Evolutionary conservation across 768 basidiomycete genomes (phyloP), one percentile per base, ranked within the genome.

Genomic region (Mycena epipterygia): DNA sequence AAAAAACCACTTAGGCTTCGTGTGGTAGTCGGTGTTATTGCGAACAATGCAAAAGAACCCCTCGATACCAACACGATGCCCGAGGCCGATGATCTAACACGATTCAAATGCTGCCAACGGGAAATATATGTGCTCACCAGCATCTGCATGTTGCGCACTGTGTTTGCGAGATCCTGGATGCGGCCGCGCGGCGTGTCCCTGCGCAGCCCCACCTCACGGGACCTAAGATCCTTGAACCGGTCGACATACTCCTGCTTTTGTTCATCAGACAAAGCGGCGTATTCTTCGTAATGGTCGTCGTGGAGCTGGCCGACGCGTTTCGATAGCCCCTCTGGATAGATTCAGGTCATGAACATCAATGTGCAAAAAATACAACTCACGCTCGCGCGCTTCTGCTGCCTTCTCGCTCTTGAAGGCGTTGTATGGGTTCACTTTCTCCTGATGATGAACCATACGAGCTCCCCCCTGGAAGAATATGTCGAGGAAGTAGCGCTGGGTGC

Each of bases 11-110:
- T 53, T 9, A 0, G 74, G 77, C 7, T 65, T 53, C 49, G 73
- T 68, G 42, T 65, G 27, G 46, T 62, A 76, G 9, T 71, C 56
- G 4, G 71, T 35, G 8, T 63, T 68, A 33, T 67, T 72, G 5
- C 71, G 64, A 2, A 77, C 73, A n/a, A 77, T 61, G 57, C 75
- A 75, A 53, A 77, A 76, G 33, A 77, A 75, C 8, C 64, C 75
- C 44, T 77, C 71, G 11, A 75, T 58, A 0, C 76, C 73, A 17
- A 74, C 66, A 27, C 69, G 75, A 16, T 33, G 39, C 6, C 72
- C 73, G 2, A 76, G 55, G 2, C 63, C 61, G 30, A 59, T 25
- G 12, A 77, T 8, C 73, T 64, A 14, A 30, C 21, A 25, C 17
- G 17, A 17, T 59, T 39, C 17, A 53, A 7, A 9, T 5, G 21